Evolutionary conservation across 2,329 filamentous ascomycete genomes (phyloP), one percentile per base, ranked within the genome.

Genomic region (Bertia moriformis): DNA sequence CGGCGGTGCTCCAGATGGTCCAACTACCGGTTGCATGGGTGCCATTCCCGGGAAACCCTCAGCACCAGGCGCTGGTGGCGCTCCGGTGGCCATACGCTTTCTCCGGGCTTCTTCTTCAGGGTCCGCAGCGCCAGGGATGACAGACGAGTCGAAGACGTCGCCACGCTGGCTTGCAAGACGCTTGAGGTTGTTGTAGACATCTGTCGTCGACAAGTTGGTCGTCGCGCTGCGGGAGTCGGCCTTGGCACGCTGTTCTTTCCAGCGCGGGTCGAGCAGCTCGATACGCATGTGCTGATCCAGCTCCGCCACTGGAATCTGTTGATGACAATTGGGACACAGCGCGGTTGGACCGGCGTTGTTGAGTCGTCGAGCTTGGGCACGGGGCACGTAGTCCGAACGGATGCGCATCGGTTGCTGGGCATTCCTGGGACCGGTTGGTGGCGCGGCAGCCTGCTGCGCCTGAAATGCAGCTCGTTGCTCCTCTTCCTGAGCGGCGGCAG

Each of bases 221-320:
- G 83, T 88, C 1, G 84, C 75, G 46, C 82, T 85, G 44, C 89
- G 80, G 12, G 83, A 77, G 36, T 94, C 86, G 14, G 84, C 78
- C 56, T 93, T 93, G 42, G 84, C 83, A 48, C 87, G 86, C 56
- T 96, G 88, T 55, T 95, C 88, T 56, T 93, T 93, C 88, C 89
- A 96, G 42, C 83, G 75, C 1, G 89, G 89, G 55, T 96, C 89
- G 42, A 95, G 72, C 37, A 95, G 71, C 60, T 96, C 89, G 54
- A 96, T 68, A 35, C 32, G 32, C 71, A 45, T 22, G 36, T 19
- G 5, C 30, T 29, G 32, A 22, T 42, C 43, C 47, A 46, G 48
- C 47, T 35, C 32, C 15, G 32, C 64, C 40, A 71, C 63, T 13
- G 73, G 73, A 37, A 81, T 73, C 42, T 67, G 64, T 51, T 78